A percentile compares a stretch with the other conserved stretches of the same genome.
phyloP scores from a whole-genome alignment of 495 filamentous ascomycete genomes.

The Lasiosphaeria hispida region DNA sequence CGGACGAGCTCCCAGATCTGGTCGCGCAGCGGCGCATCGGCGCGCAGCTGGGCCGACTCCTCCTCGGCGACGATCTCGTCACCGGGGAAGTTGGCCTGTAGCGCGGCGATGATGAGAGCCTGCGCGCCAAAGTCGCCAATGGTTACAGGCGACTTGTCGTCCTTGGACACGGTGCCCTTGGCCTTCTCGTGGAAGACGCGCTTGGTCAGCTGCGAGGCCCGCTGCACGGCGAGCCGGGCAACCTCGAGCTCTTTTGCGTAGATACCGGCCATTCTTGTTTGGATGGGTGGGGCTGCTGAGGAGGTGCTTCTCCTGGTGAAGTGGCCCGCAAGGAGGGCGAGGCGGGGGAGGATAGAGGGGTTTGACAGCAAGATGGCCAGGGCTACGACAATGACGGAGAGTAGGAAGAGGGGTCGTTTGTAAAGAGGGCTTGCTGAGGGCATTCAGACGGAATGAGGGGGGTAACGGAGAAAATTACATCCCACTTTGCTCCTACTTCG shows the following conservation, averaged over 20 bases:
- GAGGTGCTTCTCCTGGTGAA: not conserved
- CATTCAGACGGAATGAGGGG: not conserved
- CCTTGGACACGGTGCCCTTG: slow-evolving; percentile 91
- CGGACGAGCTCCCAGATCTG: slow-evolving; percentile 83
- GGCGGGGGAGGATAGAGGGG: slow-evolving; percentile 15
- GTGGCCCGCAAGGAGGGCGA: slow-evolving; percentile 22
- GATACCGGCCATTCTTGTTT: slow-evolving; percentile 19
- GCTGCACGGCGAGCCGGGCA: slow-evolving; percentile 88
- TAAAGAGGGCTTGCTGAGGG: not conserved
- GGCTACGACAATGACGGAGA: slow-evolving; percentile 23
- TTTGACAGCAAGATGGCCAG: slow-evolving; percentile 21
- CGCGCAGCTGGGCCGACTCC: slow-evolving; percentile 73
- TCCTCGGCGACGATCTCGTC: slow-evolving; percentile 96
- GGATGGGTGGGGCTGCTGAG: not conserved
- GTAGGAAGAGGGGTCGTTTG: slow-evolving; percentile 9
- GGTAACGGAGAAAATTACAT: not conserved
- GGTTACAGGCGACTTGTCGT: slow-evolving; percentile 93
- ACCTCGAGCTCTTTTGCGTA: slow-evolving; percentile 82
- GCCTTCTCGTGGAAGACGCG: slow-evolving; percentile 87
- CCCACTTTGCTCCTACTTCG: not conserved
- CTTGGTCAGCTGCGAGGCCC: slow-evolving; percentile 85
- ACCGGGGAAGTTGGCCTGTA: slow-evolving; percentile 81
- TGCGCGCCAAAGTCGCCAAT: slow-evolving; percentile 98
- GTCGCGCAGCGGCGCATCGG: slow-evolving; percentile 61
- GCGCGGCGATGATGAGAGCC: slow-evolving; percentile 87